A percentile compares a stretch with the other conserved stretches of the same genome.
phyloP scores from a whole-genome alignment of 164 flowering plant genomes.

The Liquidambar formosana region DNA sequence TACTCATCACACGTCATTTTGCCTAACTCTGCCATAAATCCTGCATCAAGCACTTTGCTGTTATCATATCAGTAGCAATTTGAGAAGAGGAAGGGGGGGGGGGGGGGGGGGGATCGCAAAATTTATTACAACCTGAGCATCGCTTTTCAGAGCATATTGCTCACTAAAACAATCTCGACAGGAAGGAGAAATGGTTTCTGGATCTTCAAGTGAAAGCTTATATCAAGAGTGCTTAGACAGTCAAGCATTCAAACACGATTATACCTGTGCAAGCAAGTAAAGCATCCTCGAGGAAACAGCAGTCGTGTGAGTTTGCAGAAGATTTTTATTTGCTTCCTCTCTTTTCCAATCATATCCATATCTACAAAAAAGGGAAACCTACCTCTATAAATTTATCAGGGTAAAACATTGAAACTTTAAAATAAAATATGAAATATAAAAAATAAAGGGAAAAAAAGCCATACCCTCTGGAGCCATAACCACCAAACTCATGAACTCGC shows the following conservation, averaged over 20 bases:
- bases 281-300: slow-evolving; percentile 97
- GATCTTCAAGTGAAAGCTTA: too few species aligned
- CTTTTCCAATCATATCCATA: slow-evolving; percentile 92
- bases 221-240: too few species aligned
- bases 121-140: too few species aligned
- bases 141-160: background rate
- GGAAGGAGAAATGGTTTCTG: background rate
- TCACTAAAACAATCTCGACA: background rate
- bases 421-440: too few species aligned
- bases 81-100: too few species aligned
- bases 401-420: background rate
- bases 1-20: too few species aligned
- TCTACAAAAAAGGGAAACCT: slow-evolving; percentile 32
- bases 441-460: slow-evolving; percentile 4
- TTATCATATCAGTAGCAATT: too few species aligned
- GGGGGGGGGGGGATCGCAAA: too few species aligned
- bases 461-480: slow-evolving; percentile 93
- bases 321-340: slow-evolving; percentile 91
- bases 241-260: background rate
- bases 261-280: slow-evolving; percentile 84
- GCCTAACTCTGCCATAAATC: too few species aligned
- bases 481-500: slow-evolving; percentile 83
- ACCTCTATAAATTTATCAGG: background rate
- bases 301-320: slow-evolving; percentile 95
- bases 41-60: too few species aligned